These are phyloP conservation scores for Guadua angustifolia DNA, from an alignment of 176 grass and related monocot genomes.

Conservation along the genomic window DNA sequence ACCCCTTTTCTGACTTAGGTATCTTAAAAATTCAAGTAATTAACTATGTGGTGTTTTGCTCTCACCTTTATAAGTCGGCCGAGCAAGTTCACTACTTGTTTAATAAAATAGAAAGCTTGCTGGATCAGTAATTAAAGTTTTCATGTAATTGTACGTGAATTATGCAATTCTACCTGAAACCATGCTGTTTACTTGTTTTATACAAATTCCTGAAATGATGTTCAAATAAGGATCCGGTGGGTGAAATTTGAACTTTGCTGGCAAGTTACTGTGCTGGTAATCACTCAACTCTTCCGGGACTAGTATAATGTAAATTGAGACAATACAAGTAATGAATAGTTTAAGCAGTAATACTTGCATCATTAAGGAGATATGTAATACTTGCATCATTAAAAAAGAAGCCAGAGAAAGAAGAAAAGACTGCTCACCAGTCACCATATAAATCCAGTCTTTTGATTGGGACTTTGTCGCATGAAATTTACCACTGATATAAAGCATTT, in stretches of 20 bases:
- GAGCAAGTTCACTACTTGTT: background rate
- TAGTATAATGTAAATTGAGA: constrained; percentile 5
- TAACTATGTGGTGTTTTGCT: background rate
- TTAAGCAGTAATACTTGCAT: background rate
- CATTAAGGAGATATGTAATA: background rate
- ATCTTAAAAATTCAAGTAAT: constrained; percentile 19
- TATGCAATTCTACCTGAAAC: background rate
- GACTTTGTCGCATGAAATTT: background rate
- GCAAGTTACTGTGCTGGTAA: background rate
- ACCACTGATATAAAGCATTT: background rate
- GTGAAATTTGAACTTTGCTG: background rate
- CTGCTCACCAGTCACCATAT: background rate
- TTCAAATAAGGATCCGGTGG: background rate
- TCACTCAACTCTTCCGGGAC: background rate
- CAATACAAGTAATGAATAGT: background rate
- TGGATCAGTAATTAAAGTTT: background rate
- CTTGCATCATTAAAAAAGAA: background rate
- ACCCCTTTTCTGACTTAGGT: background rate
- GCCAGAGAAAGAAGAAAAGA: background rate
- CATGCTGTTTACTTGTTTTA: background rate
- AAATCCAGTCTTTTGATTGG: background rate
- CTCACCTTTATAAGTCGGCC: background rate
- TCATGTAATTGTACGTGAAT: background rate
- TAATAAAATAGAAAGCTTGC: background rate
- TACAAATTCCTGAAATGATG: background rate